Evolutionary conservation across 2,329 filamentous ascomycete genomes (phyloP), one percentile per base, ranked within the genome.

Genomic region (Sclerotinia trifoliorum): DNA sequence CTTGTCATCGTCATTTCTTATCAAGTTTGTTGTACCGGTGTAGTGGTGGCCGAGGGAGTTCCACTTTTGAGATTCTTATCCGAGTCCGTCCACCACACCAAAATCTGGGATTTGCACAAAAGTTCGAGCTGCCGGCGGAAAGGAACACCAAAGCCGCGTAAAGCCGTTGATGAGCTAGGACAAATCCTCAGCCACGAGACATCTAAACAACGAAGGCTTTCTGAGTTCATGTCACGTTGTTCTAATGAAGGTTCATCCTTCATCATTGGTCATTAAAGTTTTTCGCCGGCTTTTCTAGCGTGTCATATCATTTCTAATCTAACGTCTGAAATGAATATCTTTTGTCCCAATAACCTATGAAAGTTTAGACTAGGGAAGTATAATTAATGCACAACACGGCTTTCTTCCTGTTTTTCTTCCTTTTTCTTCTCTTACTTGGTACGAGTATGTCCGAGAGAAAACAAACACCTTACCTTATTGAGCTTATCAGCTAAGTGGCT

Each of bases 241-340:
- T 58, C 11, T 29, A 3, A 26, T 42, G 19, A 35, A 8, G 35
- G 5, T 35, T 35, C 35, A 35, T 35, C 35, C 21, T 3, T 11
- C n/a, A 57, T 17, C 21, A 57, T 42, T 57, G 55, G 35, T 11
- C 24, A 10, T 21, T 7, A 13, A 21, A 29, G 29, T 19, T 48
- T 61, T 61, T 48, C 57, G 57, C 48, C 44, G 57, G 11, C 24
- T 48, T 35, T 48, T 48, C 57, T 61, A 48, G 57, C 42, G 42
- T 10, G 57, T 56, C 54, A 3, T 56, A 56, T 56, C 54, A 39
- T 56, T 56, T 39, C 54, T 56, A 15, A 56, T 24, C 32, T 39
- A 24, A 56, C 21, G 32, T 56, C 54, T 17, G 11, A 21, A 42
- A 56, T 39, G 54, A 56, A 56, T 15, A 61, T 61, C 42, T 48